A percentile compares a stretch with the other conserved stretches of the same genome.
phyloP scores from a whole-genome alignment of 2,329 filamentous ascomycete species.

The Alternaria dauci region DNA sequence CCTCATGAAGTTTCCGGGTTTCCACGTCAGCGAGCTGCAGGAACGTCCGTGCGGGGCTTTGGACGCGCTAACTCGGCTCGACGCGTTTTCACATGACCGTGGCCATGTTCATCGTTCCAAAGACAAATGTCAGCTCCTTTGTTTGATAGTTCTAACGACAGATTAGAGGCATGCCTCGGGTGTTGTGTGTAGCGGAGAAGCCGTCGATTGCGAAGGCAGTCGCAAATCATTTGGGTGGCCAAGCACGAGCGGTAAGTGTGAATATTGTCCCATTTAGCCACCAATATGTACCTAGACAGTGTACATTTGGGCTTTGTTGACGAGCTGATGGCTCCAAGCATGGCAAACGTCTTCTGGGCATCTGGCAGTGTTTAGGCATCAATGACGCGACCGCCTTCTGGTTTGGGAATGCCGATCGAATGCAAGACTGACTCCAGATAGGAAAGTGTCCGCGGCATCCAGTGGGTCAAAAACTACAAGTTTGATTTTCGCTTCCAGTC shows the following conservation, averaged over 20 bases:
- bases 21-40: constrained; percentile 15
- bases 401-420: neutral
- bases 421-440: constrained; percentile 49
- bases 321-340: neutral
- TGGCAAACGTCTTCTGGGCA: neutral
- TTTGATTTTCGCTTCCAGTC: constrained; percentile 88
- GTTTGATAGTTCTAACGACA: constrained; percentile 13
- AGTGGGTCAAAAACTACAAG: constrained; percentile 91
- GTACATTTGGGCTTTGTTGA: neutral
- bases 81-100: constrained; percentile 51
- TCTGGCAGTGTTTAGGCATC: neutral
- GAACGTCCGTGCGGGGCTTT: constrained; percentile 20
- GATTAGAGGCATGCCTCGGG: constrained; percentile 55
- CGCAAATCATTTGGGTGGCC: constrained; percentile 85
- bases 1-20: constrained; percentile 34
- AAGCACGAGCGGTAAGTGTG: constrained; percentile 69
- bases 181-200: constrained; percentile 85
- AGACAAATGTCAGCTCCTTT: constrained; percentile 7
- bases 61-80: constrained; percentile 31
- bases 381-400: neutral
- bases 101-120: neutral
- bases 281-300: neutral
- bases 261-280: neutral
- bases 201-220: constrained; percentile 96
- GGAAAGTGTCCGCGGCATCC: constrained; percentile 71